Evolutionary conservation across 495 filamentous ascomycete genomes (phyloP).

Genomic region (Amorphotheca resinae): DNA sequence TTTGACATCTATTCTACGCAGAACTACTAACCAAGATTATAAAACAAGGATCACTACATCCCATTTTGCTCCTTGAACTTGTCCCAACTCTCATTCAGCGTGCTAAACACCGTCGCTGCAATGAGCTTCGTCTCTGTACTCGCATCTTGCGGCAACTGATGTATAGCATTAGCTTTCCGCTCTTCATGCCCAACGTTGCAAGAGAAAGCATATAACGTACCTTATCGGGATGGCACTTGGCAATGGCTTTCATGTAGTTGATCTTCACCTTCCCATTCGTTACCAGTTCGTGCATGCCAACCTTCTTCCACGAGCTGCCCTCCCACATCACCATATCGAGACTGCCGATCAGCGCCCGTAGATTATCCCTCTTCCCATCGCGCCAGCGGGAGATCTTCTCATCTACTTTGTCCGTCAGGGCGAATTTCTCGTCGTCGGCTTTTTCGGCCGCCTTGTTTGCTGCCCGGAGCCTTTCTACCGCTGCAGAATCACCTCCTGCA

Average conservation of each 20-base stretch:
- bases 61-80: conserved; percentile 90
- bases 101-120: conserved; percentile 77
- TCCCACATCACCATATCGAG: conserved; percentile 86
- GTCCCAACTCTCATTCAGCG: conserved; percentile 96
- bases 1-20: no score
- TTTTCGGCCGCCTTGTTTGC: conserved; percentile 74
- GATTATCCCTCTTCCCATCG: conserved; percentile 79
- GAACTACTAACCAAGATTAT: no score
- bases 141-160: conserved; percentile 69
- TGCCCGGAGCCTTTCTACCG: conserved; percentile 65
- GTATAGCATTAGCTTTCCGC: no score
- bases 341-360: conserved; percentile 78
- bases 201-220: no score
- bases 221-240: conserved; percentile 97
- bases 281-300: conserved; percentile 83
- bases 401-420: conserved; percentile 72
- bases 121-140: conserved; percentile 95
- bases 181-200: no score
- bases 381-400: conserved; percentile 66
- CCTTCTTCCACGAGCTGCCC: conserved; percentile 89
- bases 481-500: conserved; percentile 33
- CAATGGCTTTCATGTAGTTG: conserved; percentile 97
- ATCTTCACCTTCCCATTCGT: conserved; percentile 90
- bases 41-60: conserved; percentile 34
- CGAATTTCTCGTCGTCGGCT: conserved; percentile 85